A percentile compares a stretch with the other conserved stretches of the same genome.
These are phyloP conservation scores for Oleoguttula mirabilis DNA, from an alignment of 495 filamentous ascomycete species.

Conservation along the genomic window DNA sequence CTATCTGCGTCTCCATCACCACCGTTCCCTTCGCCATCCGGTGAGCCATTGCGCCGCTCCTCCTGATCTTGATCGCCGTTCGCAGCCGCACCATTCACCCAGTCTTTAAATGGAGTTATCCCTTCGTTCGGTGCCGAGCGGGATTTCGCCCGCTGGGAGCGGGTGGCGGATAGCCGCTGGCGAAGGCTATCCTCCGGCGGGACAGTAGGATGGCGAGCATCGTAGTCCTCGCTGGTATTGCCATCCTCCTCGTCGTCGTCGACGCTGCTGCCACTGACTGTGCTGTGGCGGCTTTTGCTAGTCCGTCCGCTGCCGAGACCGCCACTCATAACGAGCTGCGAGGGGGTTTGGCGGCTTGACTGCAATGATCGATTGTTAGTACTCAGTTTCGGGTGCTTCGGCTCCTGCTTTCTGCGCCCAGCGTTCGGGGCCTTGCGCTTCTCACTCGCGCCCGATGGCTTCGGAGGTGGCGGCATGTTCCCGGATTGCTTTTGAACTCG, in stretches of 20 bases:
- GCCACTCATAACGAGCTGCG: not conserved
- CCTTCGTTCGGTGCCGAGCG: no score
- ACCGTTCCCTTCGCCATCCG: no score
- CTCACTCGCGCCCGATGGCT: not conserved
- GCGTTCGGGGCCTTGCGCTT: not conserved
- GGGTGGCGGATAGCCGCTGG: no score
- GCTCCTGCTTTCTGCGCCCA: not conserved
- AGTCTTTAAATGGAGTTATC: not conserved
- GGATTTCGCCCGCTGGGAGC: no score
- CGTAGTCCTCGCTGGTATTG: not conserved
- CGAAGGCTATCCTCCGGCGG: not conserved
- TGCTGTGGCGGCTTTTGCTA: not conserved
- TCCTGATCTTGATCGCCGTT: not conserved
- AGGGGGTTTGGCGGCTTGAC: no score
- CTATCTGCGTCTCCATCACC: not conserved
- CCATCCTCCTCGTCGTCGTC: not conserved
- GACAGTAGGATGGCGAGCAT: not conserved
- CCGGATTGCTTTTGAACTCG: not conserved
- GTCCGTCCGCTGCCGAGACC: no score
- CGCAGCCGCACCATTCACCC: not conserved
- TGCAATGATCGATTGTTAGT: not conserved
- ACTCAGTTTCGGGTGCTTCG: not conserved
- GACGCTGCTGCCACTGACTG: not conserved
- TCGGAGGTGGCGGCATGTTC: not conserved
- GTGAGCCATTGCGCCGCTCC: no score